phyloP scores from a whole-genome alignment of 768 basidiomycete species.

The Rhizopogon vesiculosus region DNA sequence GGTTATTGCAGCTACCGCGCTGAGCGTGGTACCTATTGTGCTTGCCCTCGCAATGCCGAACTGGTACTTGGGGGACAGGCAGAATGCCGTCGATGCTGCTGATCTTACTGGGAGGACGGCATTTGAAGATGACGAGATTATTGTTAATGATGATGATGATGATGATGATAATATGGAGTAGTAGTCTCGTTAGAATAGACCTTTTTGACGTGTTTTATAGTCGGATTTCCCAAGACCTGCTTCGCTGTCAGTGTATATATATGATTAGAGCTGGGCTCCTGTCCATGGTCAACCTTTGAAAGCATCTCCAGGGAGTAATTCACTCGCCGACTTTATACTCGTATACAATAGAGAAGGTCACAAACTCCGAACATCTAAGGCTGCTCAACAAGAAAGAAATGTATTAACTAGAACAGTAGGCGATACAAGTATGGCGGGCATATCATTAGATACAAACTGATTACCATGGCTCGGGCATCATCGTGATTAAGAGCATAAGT shows the following conservation, averaged over 20 bases:
- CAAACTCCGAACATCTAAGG: no score
- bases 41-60: conserved; percentile 59
- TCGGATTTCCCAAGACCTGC: no score
- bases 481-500: neutral
- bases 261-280: no score
- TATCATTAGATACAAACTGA: neutral
- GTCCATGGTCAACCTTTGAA: neutral
- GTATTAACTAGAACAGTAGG: neutral
- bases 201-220: neutral
- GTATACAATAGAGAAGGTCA: no score
- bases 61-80: conserved; percentile 63
- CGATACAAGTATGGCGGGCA: neutral
- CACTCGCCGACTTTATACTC: no score
- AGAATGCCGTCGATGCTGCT: conserved; percentile 59
- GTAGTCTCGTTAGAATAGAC: neutral
- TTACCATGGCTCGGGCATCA: neutral
- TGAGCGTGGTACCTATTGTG: conserved; percentile 55
- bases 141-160: neutral
- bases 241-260: no score
- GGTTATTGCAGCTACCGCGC: conserved; percentile 46
- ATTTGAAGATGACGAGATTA: neutral
- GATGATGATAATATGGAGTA: neutral
- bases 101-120: conserved; percentile 15
- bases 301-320: no score
- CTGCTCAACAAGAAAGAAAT: neutral